Evolutionary conservation across 306 rosid species (phyloP).

Genomic region (Vigna reflexopilosa): DNA sequence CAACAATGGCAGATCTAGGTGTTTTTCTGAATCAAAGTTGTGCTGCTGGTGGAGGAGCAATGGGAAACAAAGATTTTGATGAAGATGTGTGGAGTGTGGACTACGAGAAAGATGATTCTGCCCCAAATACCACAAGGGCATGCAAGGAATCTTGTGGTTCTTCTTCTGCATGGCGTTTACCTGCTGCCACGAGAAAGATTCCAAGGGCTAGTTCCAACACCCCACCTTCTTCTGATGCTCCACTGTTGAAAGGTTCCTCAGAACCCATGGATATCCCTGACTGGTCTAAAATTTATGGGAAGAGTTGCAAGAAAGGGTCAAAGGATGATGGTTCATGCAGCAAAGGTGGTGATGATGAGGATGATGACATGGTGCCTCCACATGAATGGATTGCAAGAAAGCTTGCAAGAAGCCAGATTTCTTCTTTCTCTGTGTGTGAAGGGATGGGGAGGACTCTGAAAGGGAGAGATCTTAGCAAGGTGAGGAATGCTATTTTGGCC

Average conservation of each 20-base stretch:
- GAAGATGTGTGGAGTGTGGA: constrained; percentile 66
- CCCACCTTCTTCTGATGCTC: constrained; percentile 43
- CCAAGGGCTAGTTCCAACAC: constrained; percentile 46
- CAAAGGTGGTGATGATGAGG: constrained; percentile 47
- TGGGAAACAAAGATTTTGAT: constrained; percentile 59
- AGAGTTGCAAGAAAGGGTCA: constrained; percentile 47
- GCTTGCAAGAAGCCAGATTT: constrained; percentile 88
- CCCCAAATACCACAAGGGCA: constrained; percentile 38
- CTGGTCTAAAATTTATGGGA: constrained; percentile 87
- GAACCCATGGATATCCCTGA: constrained; percentile 84
- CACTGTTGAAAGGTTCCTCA: constrained; percentile 60
- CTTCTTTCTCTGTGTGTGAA: constrained; percentile 93
- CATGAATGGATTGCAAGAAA: constrained; percentile 95
- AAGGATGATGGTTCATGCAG: constrained; percentile 2
- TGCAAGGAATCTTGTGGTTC: constrained; percentile 46
- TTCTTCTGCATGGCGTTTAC: constrained; percentile 62
- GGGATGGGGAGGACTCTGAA: constrained; percentile 89
- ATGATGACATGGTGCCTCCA: constrained; percentile 78
- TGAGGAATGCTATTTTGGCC: constrained; percentile 78
- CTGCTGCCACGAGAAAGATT: constrained; percentile 59
- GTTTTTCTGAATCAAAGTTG: constrained; percentile 45
- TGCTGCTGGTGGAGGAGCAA: constrained; percentile 47
- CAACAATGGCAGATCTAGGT: constrained; percentile 66
- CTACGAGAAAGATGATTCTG: constrained; percentile 48
- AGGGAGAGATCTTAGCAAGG: constrained; percentile 97